Percentiles rank a stretch among this genome's conserved stretches.
These are phyloP conservation scores for Xerocomus minutiporus DNA, from an alignment of 1,284 basidiomycete genomes.

Conservation along the genomic window DNA sequence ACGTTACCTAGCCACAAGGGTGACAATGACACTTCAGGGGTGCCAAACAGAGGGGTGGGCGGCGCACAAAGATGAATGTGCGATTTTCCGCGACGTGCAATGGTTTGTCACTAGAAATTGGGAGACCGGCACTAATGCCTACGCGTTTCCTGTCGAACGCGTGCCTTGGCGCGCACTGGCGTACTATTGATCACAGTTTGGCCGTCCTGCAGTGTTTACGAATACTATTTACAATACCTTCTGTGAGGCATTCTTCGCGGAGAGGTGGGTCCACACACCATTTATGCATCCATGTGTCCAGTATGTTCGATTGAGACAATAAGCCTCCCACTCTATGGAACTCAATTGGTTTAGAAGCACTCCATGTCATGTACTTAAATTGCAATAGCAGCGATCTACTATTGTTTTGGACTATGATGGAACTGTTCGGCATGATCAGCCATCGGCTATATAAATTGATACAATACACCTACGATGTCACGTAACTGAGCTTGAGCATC, in stretches of 20 bases:
- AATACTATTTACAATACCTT: neutral
- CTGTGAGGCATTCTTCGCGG: neutral
- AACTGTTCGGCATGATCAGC: slow-evolving; percentile 40
- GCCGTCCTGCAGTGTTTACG: neutral
- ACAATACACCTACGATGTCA: slow-evolving; percentile 61
- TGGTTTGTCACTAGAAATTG: slow-evolving; percentile 30
- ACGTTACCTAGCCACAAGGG: neutral
- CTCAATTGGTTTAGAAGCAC: slow-evolving; percentile 3
- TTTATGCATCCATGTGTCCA: slow-evolving; percentile 2
- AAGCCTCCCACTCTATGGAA: neutral
- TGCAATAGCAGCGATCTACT: slow-evolving; percentile 18
- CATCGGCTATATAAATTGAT: neutral
- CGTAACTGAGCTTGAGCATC: slow-evolving; percentile 82
- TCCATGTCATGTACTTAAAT: slow-evolving; percentile 6
- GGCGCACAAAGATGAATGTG: slow-evolving; percentile 22
- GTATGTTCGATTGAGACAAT: slow-evolving; percentile 1
- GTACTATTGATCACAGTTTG: slow-evolving; percentile 7
- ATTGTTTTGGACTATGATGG: slow-evolving; percentile 56
- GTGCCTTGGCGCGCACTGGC: slow-evolving; percentile 12
- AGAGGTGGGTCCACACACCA: slow-evolving; percentile 2
- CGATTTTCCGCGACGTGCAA: slow-evolving; percentile 25
- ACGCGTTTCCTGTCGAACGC: slow-evolving; percentile 23
- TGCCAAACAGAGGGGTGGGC: slow-evolving; percentile 26
- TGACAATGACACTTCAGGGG: slow-evolving; percentile 15
- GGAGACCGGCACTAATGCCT: slow-evolving; percentile 16